phyloP scores from a whole-genome alignment of 179 eudicot genomes.

The Gypsophila paniculata region DNA sequence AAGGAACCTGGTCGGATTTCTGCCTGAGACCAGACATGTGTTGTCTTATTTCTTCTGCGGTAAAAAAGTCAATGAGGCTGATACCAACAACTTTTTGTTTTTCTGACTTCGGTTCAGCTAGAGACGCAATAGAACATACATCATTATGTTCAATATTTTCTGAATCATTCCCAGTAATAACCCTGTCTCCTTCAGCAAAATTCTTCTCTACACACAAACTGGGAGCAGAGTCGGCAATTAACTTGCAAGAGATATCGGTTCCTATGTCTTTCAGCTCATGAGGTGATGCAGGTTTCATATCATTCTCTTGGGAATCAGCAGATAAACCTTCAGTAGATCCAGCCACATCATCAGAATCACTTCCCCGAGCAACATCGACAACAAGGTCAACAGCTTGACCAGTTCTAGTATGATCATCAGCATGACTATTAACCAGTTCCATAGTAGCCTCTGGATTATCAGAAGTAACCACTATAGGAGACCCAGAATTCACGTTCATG shows the following conservation, averaged over 20 bases:
- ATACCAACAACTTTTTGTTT: conserved; percentile 47
- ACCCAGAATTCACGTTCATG: conserved; percentile 22
- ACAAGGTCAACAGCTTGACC: conserved; percentile 23
- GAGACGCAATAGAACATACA: conserved; percentile 23
- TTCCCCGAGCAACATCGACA: conserved; percentile 19
- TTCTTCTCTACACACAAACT: conserved; percentile 27
- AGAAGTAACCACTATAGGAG: conserved; percentile 22
- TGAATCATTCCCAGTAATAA: conserved; percentile 18
- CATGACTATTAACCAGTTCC: conserved; percentile 21
- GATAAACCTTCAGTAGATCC: conserved; percentile 21
- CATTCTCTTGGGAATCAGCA: conserved; percentile 20
- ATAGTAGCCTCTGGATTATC: conserved; percentile 23
- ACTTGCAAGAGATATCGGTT: conserved; percentile 6
- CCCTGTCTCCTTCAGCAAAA: conserved; percentile 27
- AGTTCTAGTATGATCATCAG: conserved; percentile 15
- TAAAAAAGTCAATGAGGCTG: conserved; percentile 63
- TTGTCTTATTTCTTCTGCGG: conserved; percentile 49
- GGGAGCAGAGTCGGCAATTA: conserved; percentile 24
- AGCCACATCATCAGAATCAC: conserved; percentile 19
- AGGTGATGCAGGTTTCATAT: conserved; percentile 23
- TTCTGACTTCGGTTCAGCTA: conserved; percentile 28
- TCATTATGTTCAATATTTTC: conserved; percentile 17
- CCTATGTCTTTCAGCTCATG: conserved; percentile 22
- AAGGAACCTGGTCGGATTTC: conserved; percentile 44
- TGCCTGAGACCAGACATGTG: conserved; percentile 58